These are phyloP conservation scores for Fusarium bactridioides DNA, from an alignment of 2,329 filamentous ascomycete genomes.

Conservation along the genomic window DNA sequence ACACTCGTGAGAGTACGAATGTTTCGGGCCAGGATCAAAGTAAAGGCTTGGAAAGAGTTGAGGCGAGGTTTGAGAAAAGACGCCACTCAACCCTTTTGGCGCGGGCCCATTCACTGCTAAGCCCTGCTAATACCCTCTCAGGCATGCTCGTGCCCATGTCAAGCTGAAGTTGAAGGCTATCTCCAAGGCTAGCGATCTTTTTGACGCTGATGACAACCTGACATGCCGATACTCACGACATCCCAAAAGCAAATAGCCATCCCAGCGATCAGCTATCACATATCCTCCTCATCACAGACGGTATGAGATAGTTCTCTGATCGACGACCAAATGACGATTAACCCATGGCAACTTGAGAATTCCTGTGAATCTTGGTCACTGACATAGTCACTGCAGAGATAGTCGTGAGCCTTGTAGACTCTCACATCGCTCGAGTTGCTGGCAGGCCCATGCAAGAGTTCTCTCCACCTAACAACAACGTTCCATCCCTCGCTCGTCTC, in stretches of 20 bases:
- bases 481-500: constrained; percentile 12
- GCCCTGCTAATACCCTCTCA: background rate
- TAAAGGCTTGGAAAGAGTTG: background rate
- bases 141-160: constrained; percentile 10
- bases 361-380: background rate
- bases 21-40: constrained; percentile 7
- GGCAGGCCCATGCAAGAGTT: background rate
- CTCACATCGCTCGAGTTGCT: background rate
- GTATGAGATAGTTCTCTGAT: background rate
- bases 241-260: background rate
- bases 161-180: constrained; percentile 15
- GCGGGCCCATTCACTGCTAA: background rate
- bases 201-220: constrained; percentile 4
- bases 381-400: constrained; percentile 5
- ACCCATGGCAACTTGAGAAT: background rate
- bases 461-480: constrained; percentile 11
- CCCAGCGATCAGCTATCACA: background rate
- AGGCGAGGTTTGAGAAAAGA: constrained; percentile 8
- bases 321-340: background rate
- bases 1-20: background rate
- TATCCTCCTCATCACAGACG: background rate
- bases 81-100: constrained; percentile 19
- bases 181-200: background rate
- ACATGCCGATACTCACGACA: background rate
- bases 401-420: background rate